These are phyloP conservation scores for Carex parvula DNA, from an alignment of 176 grass and related monocot genomes.

Conservation along the genomic window DNA sequence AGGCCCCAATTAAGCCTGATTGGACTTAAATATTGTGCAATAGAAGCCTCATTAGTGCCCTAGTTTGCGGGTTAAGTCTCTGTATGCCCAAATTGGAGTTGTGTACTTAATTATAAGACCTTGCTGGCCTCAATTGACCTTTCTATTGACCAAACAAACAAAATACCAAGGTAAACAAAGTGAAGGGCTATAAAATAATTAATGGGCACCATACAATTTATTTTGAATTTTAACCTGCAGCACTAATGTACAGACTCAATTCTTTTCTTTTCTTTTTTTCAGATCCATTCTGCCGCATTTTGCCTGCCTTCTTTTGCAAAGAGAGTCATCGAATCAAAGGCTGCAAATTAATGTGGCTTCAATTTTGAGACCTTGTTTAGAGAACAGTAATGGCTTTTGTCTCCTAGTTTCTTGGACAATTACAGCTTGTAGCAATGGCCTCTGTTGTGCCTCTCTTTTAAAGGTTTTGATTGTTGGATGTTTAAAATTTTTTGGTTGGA, in stretches of 20 bases:
- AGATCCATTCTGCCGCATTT: constrained; percentile 93
- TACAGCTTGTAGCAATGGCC: not conserved
- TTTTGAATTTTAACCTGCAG: not conserved
- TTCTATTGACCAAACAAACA: not conserved
- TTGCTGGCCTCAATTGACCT: not conserved
- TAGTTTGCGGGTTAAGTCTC: not conserved
- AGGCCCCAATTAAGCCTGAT: not conserved
- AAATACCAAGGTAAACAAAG: not conserved
- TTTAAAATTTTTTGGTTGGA: not conserved
- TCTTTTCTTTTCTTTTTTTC: not conserved
- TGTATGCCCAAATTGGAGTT: not conserved
- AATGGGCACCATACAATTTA: not conserved
- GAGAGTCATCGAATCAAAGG: constrained; percentile 63
- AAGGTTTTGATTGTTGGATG: not conserved
- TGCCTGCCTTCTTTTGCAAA: constrained; percentile 94
- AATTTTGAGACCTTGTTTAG: constrained; percentile 2
- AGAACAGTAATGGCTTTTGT: not conserved
- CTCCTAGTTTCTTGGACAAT: not conserved
- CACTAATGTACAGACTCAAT: not conserved
- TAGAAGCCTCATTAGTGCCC: not conserved
- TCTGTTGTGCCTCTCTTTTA: not conserved
- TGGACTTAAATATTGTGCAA: not conserved
- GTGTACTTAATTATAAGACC: not conserved
- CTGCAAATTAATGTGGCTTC: constrained; percentile 9
- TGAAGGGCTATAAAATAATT: not conserved